Conservation (phyloP, 805 yeast species). For the Pichia insulana region DNA sequence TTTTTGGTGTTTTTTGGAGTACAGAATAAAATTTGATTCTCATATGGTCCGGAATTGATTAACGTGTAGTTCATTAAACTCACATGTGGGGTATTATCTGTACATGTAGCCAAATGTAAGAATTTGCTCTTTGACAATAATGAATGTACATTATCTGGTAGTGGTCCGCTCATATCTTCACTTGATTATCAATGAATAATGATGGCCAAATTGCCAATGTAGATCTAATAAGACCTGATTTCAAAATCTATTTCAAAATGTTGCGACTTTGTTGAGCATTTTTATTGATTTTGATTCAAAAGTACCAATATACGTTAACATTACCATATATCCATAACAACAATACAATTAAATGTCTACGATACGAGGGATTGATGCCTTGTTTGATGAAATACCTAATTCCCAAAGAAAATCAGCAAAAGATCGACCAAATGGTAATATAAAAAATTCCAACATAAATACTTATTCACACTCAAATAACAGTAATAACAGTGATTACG, state of each 20-base stretch:
- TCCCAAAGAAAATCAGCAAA: too few relatives aligned
- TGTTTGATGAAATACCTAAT: too few relatives aligned
- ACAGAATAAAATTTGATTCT: conserved; percentile 48
- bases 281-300: too few relatives aligned
- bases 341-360: too few relatives aligned
- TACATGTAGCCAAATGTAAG: conserved; percentile 79
- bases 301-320: too few relatives aligned
- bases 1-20: conserved; percentile 68
- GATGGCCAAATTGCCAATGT: not conserved
- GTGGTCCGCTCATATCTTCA: conserved; percentile 14
- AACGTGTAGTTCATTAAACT: conserved; percentile 87
- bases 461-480: not conserved
- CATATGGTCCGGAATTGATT: conserved; percentile 29
- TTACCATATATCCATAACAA: too few relatives aligned
- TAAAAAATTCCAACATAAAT: too few relatives aligned
- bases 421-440: too few relatives aligned
- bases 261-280: too few relatives aligned
- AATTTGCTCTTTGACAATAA: conserved; percentile 55
- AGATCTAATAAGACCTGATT: too few relatives aligned
- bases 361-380: too few relatives aligned
- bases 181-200: not conserved
- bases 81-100: conserved; percentile 66
- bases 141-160: conserved; percentile 29
- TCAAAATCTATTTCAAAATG: not conserved
- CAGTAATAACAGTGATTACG: not conserved